Conservation (phyloP, 1,139 yeast genomes). For the Pichia sp. region DNA sequence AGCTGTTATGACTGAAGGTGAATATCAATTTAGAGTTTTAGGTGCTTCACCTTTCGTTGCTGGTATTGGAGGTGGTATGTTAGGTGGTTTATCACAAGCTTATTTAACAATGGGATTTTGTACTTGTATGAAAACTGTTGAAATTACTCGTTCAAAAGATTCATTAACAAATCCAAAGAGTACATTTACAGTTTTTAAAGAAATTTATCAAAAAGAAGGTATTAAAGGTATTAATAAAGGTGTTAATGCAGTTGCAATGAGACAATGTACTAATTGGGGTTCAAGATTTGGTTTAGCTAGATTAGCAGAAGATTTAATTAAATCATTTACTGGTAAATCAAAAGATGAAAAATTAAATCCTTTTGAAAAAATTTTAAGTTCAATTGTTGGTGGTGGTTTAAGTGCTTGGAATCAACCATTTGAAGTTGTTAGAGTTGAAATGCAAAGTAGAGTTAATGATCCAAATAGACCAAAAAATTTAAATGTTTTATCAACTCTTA, state of each 20-base stretch:
- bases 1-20: conserved; percentile 90
- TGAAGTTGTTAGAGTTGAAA: conserved; percentile 94
- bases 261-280: conserved; percentile 99
- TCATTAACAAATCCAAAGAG: conserved; percentile 71
- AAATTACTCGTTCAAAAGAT: conserved; percentile 85
- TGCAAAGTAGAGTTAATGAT: conserved; percentile 90
- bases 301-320: conserved; percentile 81
- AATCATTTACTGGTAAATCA: conserved; percentile 47
- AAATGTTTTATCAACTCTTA: conserved; percentile 71
- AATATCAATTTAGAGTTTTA: conserved; percentile 59
- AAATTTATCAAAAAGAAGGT: conserved; percentile 80
- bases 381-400: conserved; percentile 93
- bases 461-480: conserved; percentile 94
- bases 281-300: conserved; percentile 91
- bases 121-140: conserved; percentile 97
- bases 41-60: conserved; percentile 70
- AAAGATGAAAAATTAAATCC: conserved; percentile 62
- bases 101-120: conserved; percentile 96
- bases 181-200: conserved; percentile 79
- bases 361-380: conserved; percentile 75
- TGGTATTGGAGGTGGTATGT: conserved; percentile 92
- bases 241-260: conserved; percentile 97
- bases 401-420: conserved; percentile 99
- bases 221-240: conserved; percentile 93
- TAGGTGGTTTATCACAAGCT: conserved; percentile 95